Percentiles rank a stretch among this genome's conserved stretches.
Conservation (phyloP, 2,329 filamentous ascomycete species). For the Clonostachys rosea region DNA sequence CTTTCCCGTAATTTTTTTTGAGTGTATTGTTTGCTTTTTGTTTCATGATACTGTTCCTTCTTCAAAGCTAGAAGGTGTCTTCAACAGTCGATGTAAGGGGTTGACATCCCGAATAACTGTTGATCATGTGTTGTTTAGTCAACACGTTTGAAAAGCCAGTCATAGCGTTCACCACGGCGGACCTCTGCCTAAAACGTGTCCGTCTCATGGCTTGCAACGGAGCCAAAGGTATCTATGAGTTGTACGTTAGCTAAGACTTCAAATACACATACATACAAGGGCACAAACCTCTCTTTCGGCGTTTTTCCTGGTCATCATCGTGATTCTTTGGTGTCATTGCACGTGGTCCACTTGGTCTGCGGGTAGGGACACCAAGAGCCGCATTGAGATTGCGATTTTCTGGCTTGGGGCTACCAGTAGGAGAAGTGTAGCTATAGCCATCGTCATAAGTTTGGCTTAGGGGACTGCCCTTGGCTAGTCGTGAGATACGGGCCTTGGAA, state of each 20-base stretch:
- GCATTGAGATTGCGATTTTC: constrained; percentile 55
- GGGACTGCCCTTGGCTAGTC: constrained; percentile 49
- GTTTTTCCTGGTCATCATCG: constrained; percentile 42
- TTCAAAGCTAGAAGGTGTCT: too few relatives aligned
- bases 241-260: neutral
- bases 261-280: neutral
- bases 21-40: constrained; percentile 1
- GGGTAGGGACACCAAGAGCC: constrained; percentile 44
- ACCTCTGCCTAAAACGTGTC: constrained; percentile 24
- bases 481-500: constrained; percentile 40
- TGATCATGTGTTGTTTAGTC: neutral
- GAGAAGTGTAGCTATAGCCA: constrained; percentile 48
- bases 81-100: too few relatives aligned
- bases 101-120: too few relatives aligned
- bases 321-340: constrained; percentile 56
- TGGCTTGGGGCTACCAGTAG: constrained; percentile 47
- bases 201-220: constrained; percentile 23
- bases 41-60: neutral
- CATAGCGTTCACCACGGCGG: constrained; percentile 3
- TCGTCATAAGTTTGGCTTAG: constrained; percentile 51
- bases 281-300: constrained; percentile 52
- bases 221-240: constrained; percentile 25
- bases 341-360: constrained; percentile 52
- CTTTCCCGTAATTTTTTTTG: constrained; percentile 6
- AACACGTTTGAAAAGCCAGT: constrained; percentile 6